Evolutionary conservation across 306 rosid genomes (phyloP).

Genomic region (Quercus parvula): DNA sequence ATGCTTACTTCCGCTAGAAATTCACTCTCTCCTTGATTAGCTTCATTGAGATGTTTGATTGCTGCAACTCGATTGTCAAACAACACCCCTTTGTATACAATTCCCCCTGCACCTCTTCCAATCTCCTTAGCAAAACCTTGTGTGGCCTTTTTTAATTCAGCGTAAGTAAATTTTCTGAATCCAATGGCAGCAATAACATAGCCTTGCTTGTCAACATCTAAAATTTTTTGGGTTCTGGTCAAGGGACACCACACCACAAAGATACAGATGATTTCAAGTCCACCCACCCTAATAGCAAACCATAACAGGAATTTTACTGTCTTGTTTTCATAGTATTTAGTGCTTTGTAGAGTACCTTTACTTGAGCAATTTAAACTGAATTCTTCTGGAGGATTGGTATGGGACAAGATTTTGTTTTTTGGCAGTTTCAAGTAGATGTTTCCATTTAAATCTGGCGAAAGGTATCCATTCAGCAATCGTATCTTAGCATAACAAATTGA

Average conservation of each 20-base stretch:
- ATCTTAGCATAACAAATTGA: too few relatives aligned
- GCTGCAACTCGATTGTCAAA: conserved; percentile 48
- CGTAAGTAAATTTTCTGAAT: conserved; percentile 42
- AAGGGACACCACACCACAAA: conserved; percentile 15
- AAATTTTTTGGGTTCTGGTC: neutral
- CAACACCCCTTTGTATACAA: conserved; percentile 46
- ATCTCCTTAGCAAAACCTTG: conserved; percentile 43
- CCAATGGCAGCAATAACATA: conserved; percentile 38
- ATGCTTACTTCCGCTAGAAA: conserved; percentile 36
- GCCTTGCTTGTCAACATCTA: neutral
- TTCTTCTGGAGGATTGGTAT: neutral
- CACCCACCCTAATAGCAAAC: conserved; percentile 23
- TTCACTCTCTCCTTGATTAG: conserved; percentile 26
- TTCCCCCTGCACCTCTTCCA: conserved; percentile 60
- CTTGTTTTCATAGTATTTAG: neutral
- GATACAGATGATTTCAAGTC: conserved; percentile 22
- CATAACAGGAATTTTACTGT: conserved; percentile 5
- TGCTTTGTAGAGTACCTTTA: neutral
- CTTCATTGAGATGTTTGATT: conserved; percentile 25
- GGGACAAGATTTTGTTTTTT: neutral
- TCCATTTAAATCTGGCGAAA: neutral
- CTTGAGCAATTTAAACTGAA: conserved; percentile 8
- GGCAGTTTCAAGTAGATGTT: conserved; percentile 25
- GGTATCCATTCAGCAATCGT: conserved; percentile 24
- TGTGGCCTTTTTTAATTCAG: conserved; percentile 47